Base-by-base conservation (phyloP, 257 asterid species). In the Nicotiana paniculata region DNA sequence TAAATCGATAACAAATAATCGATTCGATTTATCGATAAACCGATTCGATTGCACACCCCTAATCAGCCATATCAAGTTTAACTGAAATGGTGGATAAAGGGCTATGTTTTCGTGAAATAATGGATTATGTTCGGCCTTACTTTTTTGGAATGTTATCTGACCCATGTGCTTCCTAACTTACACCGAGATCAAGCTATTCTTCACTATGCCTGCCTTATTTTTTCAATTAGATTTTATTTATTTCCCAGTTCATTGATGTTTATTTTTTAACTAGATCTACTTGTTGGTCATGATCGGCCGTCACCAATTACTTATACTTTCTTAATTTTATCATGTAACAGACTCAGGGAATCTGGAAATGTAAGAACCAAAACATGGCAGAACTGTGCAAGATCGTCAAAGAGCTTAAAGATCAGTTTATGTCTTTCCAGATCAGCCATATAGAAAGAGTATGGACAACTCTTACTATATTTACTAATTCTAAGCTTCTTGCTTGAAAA, bases 341-440 rank as follows among this genome's bases (percentile, higher is more conserved):
- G 99, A 93, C 92, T 88, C 97, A 93, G 86, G 99, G 98, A 63
- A 85, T 87, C 37, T 93, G 99, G 99, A 93, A 88, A 88, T 91
- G 95, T 63, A 93, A 93, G 88, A 92, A 90, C 67, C 96, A 84
- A 85, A 93, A 93, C 87, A 95, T 93, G 98, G 89, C 97, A 6
- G 98, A 95, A 68, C 78, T 93, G 84, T 95, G 95, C 88, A 93
- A 93, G 93, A 92, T 91, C 75, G 96, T 95, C 61, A 91, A 89
- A 89, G 98, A 91, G 89, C 91, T 90, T 58, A 95, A 90, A 89
- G 97, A 93, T 75, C 93, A 91, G 86, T 95, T 95, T 79, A 3
- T 63, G 81, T 86, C 99, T 69, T 95, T 93, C 86, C 88, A 91
- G 80, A 93, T 95, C 67, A 82, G 84, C 84, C 99, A 95, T 72